Evolutionary conservation across 176 grass and related monocot genomes (phyloP).

Genomic region (Aechmea fasciata): DNA sequence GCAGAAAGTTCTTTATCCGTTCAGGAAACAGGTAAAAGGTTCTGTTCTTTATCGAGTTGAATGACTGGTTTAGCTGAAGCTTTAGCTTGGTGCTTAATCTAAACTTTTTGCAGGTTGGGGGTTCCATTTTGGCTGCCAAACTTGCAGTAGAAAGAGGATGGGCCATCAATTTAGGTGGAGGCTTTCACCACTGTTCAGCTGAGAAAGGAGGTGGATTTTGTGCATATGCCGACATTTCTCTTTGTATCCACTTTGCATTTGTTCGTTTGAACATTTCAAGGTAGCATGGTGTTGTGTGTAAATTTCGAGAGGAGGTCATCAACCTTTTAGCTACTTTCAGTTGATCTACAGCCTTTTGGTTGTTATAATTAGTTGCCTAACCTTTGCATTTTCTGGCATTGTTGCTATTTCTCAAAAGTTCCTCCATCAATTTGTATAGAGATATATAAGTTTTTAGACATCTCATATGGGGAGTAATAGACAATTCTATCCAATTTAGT

Average conservation of each 20-base stretch:
- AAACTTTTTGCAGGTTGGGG: slow-evolving; percentile 44
- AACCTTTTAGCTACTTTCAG: no score
- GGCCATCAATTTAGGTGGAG: slow-evolving; percentile 83
- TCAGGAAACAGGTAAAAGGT: slow-evolving; percentile 56
- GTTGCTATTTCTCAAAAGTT: no score
- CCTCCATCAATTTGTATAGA: no score
- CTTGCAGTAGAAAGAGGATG: slow-evolving; percentile 78
- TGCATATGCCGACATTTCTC: slow-evolving; percentile 63
- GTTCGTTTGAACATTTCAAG: slow-evolving; percentile 54
- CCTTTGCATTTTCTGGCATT: no score
- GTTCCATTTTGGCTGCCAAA: slow-evolving; percentile 74
- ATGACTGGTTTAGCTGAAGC: neutral
- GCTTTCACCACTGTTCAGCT: slow-evolving; percentile 93
- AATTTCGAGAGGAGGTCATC: neutral
- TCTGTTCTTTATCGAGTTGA: neutral
- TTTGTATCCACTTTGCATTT: slow-evolving; percentile 65
- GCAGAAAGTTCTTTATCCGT: slow-evolving; percentile 61
- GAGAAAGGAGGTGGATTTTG: slow-evolving; percentile 77
- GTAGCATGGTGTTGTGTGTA: slow-evolving; percentile 15
- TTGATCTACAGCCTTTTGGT: no score
- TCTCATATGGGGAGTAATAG: no score
- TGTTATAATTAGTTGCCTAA: no score
- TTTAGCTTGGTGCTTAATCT: neutral
- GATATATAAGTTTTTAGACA: no score
- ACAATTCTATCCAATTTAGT: no score